Evolutionary conservation across 2,329 filamentous ascomycete genomes (phyloP), one percentile per base, ranked within the genome.

Genomic region (Pseudocercospora fuligena): DNA sequence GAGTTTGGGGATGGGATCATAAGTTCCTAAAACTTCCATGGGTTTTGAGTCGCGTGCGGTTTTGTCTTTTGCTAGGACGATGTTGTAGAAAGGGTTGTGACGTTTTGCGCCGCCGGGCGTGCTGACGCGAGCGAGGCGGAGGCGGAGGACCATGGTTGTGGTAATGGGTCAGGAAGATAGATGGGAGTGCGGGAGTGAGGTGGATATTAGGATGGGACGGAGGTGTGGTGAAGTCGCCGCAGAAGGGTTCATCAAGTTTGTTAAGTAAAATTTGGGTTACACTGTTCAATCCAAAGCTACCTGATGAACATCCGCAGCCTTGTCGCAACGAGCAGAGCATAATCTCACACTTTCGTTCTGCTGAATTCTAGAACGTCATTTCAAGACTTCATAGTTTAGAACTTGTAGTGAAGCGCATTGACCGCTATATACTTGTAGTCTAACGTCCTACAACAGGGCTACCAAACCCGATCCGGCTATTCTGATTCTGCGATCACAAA

Each of bases 51-150:
- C 92, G 73, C 93, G 89, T 43, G 95, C 94, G 49, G 93, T 92
- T 72, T 94, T 90, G 56, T 94, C 94, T 77, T 98, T 94, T 16
- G 93, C 88, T 71, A 99, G 92, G 80, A 98, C 73, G 70, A 99
- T 97, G 83, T 99, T 99, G 86, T 97, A 99, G 75, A 97, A 91
- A 2, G 95, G 94, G n/a, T 88, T 80, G 78, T 97, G 94, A 71
- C 87, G 89, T 80, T 91, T 92, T 56, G 75, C 73, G 59, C 76
- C 76, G 60, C 69, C 69, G 29, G 75, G 75, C n/a, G 73, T 74
- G 78, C 94, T 93, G 80, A 98, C 97, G 80, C 95, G 94, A 74
- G 95, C 92, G 74, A 99, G 89, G 66, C 95, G 91, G 80, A 99
- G 95, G 80, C 92, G 92, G 76, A 99, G 86, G 69, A 98, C 94